Percentiles rank a stretch among this genome's conserved stretches.
Evolutionary conservation across 23 red algal species (phyloP).

Genomic region (Agarophyton chilense): DNA sequence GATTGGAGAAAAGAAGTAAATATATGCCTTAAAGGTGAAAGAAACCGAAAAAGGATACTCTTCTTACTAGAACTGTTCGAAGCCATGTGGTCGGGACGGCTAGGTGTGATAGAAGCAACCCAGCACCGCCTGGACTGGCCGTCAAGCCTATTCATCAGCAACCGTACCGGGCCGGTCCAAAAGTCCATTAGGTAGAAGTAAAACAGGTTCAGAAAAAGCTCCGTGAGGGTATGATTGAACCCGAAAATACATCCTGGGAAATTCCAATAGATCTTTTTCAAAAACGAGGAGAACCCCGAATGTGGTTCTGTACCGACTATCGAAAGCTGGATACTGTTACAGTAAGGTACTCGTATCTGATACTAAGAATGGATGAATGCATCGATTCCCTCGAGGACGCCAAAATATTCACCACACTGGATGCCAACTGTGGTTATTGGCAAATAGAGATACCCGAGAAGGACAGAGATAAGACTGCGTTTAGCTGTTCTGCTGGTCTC

Average conservation of each 20-base stretch:
- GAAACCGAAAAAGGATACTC: no score
- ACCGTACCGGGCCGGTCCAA: no score
- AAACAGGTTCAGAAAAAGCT: background rate
- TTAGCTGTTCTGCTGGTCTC: background rate
- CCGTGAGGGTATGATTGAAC: slow-evolving; percentile 10
- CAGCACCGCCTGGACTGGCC: no score
- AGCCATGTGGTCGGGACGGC: no score
- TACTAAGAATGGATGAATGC: slow-evolving; percentile 38
- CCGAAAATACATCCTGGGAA: background rate
- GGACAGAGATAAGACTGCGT: no score
- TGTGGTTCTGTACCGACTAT: slow-evolving; percentile 43
- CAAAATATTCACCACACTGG: slow-evolving; percentile 13
- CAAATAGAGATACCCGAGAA: background rate
- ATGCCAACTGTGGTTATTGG: slow-evolving; percentile 31
- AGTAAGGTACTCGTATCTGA: background rate
- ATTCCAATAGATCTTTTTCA: background rate
- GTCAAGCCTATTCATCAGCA: no score
- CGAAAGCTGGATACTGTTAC: slow-evolving; percentile 12
- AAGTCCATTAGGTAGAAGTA: no score
- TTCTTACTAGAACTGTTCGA: no score
- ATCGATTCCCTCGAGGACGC: slow-evolving; percentile 39
- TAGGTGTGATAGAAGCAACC: no score
- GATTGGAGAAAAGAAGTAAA: no score
- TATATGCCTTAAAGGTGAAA: no score
- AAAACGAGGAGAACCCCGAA: background rate